Conservation (phyloP, 768 basidiomycete genomes). For the Imleria badia region DNA sequence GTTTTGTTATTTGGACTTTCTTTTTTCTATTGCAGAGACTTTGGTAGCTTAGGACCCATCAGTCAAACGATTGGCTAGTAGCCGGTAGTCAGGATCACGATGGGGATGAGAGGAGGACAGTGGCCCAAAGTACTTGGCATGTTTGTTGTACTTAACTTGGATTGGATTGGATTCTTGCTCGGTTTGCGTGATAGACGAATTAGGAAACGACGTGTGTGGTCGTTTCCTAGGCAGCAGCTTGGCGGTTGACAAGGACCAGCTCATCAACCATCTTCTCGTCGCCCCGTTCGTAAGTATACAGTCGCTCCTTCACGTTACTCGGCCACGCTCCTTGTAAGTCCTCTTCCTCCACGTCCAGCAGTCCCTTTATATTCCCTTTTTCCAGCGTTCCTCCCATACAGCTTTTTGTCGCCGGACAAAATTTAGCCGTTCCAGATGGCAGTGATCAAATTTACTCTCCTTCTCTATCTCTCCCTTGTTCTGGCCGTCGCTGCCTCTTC, state of each 20-base stretch:
- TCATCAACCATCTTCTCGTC: not conserved
- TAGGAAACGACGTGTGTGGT: conserved; percentile 6
- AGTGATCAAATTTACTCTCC: conserved; percentile 57
- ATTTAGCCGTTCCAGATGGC: conserved; percentile 41
- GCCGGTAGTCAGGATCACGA: too few species aligned
- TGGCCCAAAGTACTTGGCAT: not conserved
- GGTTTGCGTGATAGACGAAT: conserved; percentile 5
- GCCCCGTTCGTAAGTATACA: not conserved
- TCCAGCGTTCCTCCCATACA: not conserved
- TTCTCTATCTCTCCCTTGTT: conserved; percentile 59
- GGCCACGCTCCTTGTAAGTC: conserved; percentile 6
- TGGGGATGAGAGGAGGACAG: not conserved
- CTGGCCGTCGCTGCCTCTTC: conserved; percentile 47
- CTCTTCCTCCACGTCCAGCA: not conserved
- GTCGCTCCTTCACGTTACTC: conserved; percentile 19
- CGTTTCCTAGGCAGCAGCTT: conserved; percentile 18
- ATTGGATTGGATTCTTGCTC: not conserved
- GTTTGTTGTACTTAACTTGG: conserved; percentile 5
- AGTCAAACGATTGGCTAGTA: too few species aligned
- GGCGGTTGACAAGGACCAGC: conserved; percentile 19
- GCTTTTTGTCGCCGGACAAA: not conserved
- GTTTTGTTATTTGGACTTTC: conserved; percentile 3
- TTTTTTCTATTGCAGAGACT: conserved; percentile 2
- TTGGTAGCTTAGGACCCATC: conserved; percentile 2
- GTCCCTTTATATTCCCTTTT: not conserved